A percentile compares a stretch with the other conserved stretches of the same genome.
Conservation (phyloP, 345 rosid species). For the Hibiscus syriacus region DNA sequence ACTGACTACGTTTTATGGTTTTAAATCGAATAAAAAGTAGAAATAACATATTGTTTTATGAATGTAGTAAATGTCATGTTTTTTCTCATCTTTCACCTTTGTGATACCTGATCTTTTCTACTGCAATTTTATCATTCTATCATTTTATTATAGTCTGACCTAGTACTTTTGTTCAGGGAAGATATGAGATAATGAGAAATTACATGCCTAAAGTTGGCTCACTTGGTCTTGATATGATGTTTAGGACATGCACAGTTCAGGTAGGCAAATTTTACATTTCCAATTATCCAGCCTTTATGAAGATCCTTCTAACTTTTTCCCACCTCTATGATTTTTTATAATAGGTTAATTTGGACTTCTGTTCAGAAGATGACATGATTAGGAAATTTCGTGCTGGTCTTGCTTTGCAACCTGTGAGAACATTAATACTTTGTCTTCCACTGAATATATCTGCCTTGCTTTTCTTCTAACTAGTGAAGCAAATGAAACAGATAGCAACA, state of each 20-base stretch:
- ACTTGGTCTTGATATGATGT: slow-evolving; percentile 99
- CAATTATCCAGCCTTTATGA: slow-evolving; percentile 1
- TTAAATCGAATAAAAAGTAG: not conserved
- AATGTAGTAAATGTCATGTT: not conserved
- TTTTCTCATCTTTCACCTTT: not conserved
- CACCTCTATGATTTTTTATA: not conserved
- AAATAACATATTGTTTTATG: not conserved
- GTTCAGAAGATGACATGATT: slow-evolving; percentile 96
- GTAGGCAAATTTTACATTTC: slow-evolving; percentile 31
- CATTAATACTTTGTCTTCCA: slow-evolving; percentile 10
- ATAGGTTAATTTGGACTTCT: slow-evolving; percentile 93
- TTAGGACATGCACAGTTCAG: slow-evolving; percentile 98
- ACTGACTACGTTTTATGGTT: not conserved
- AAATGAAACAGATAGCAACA: slow-evolving; percentile 81
- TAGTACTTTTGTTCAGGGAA: slow-evolving; percentile 61
- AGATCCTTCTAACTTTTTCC: slow-evolving; percentile 2
- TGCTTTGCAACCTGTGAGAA: slow-evolving; percentile 92
- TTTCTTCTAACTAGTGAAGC: slow-evolving; percentile 24
- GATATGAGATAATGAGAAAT: slow-evolving; percentile 93
- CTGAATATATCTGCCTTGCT: slow-evolving; percentile 12
- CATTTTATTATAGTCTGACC: slow-evolving; percentile 19
- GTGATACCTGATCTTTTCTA: not conserved
- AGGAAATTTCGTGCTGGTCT: slow-evolving; percentile 92
- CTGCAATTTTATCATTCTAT: not conserved
- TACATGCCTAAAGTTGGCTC: slow-evolving; percentile 99